Evolutionary conservation across 2,329 filamentous ascomycete species (phyloP), one percentile per base, ranked within the genome.

Genomic region (Hypoxylon sp.): DNA sequence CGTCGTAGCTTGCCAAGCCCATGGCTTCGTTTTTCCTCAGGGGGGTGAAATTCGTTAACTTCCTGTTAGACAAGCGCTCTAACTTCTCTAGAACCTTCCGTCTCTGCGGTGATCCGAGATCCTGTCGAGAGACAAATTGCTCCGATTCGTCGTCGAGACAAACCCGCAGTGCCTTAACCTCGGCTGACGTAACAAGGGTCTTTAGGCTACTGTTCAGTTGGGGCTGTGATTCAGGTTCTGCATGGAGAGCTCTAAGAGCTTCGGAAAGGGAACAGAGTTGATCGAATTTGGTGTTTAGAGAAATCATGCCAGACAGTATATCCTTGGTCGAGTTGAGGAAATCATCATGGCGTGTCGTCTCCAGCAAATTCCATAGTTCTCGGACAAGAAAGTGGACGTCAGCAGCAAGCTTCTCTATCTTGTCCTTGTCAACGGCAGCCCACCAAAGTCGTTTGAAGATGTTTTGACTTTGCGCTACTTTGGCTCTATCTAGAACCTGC

Each of bases 361-460:
- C 50, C 3, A 53, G 15, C 10, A 53, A 11, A 11, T 53, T 53
- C 50, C 50, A 53, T n/a, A 53, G 50, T 27, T 53, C 50, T 32
- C 50, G 50, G 21, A 53, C 50, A 3, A 37, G 31, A 3, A 53
- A 53, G 17, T 53, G 50, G 7, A 53, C 32, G 11, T 53, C 50
- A 24, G 50, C 32, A 17, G 50, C 32, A 8, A 53, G 31, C 50
- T 53, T 53, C 31, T 53, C 50, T 19, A 53, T 53, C 6, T 53
- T 53, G 10, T 39, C 50, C 50, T 53, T 53, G 31, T 53, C 50
- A 7, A 53, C 50, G 31, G 50, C 50, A 15, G 50, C 50, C 50
- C 50, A 53, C 50, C 50, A 53, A 8, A 53, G 50, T n/a, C 50
- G 19, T 17, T 53, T 53, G 24, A 53, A 53, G 8, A 53, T 37